phyloP scores from a whole-genome alignment of 306 rosid genomes.

The Trifolium repens region DNA sequence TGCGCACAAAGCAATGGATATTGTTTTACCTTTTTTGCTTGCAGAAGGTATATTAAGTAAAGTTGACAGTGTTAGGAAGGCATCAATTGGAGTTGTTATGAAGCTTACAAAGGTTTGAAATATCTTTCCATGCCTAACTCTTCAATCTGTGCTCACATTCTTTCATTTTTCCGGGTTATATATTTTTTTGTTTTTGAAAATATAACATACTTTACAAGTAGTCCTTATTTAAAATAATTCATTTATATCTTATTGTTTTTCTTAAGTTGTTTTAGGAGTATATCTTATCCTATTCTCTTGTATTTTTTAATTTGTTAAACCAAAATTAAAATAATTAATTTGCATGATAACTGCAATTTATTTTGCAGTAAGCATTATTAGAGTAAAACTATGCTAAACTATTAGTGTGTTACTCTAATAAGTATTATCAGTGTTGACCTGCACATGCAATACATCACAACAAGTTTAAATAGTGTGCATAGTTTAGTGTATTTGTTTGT shows the following conservation, averaged over 20 bases:
- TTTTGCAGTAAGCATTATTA: constrained; percentile 15
- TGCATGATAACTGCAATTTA: constrained; percentile 29
- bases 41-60: constrained; percentile 92
- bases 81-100: constrained; percentile 88
- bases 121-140: constrained; percentile 24
- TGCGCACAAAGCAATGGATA: constrained; percentile 85
- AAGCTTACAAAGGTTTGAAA: constrained; percentile 91
- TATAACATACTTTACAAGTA: neutral
- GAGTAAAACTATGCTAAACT: neutral
- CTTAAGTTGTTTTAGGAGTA: neutral
- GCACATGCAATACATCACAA: neutral
- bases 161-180: neutral
- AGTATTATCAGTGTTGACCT: constrained; percentile 5
- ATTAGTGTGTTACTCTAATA: neutral
- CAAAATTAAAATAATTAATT: constrained; percentile 2
- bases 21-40: constrained; percentile 88
- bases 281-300: constrained; percentile 7
- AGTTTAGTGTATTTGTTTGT: constrained; percentile 32
- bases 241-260: no score
- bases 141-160: constrained; percentile 18
- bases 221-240: constrained; percentile 1
- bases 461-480: constrained; percentile 7
- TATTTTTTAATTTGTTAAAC: neutral
- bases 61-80: constrained; percentile 87
- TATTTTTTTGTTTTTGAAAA: neutral